Percentiles rank a stretch among this genome's conserved stretches.
These are phyloP conservation scores for Boletellus sp. DNA, from an alignment of 768 basidiomycete genomes.

Conservation along the genomic window DNA sequence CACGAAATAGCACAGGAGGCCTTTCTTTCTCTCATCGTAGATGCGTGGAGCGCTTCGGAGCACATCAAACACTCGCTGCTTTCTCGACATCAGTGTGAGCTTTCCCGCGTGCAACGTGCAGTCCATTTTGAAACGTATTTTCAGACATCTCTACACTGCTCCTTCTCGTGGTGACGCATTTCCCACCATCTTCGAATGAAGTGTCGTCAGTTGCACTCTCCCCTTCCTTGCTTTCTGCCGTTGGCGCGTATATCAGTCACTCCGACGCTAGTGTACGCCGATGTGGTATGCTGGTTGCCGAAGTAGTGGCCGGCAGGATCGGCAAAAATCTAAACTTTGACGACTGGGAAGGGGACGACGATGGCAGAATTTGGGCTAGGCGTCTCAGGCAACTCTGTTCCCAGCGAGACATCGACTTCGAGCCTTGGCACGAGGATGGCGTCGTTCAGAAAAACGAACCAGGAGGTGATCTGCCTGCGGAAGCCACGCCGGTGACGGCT, in stretches of 20 bases:
- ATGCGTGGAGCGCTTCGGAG: slow-evolving; percentile 71
- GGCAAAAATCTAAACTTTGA: slow-evolving; percentile 74
- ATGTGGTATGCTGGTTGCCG: slow-evolving; percentile 91
- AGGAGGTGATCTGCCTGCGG: slow-evolving; percentile 13
- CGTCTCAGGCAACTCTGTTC: slow-evolving; percentile 52
- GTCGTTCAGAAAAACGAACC: neutral
- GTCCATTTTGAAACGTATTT: neutral
- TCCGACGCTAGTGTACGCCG: slow-evolving; percentile 70
- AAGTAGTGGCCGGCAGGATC: slow-evolving; percentile 61
- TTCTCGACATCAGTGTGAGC: slow-evolving; percentile 71
- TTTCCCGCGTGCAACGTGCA: neutral
- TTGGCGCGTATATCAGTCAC: slow-evolving; percentile 77
- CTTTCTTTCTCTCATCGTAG: slow-evolving; percentile 48
- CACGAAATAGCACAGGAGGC: slow-evolving; percentile 37
- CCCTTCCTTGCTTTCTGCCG: slow-evolving; percentile 59
- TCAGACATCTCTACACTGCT: slow-evolving; percentile 74
- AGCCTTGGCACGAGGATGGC: slow-evolving; percentile 22
- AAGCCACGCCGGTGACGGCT: slow-evolving; percentile 1
- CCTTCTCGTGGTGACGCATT: slow-evolving; percentile 58
- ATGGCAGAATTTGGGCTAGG: slow-evolving; percentile 62
- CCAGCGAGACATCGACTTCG: slow-evolving; percentile 50
- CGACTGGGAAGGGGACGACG: slow-evolving; percentile 76
- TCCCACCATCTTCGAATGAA: slow-evolving; percentile 48
- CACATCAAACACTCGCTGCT: slow-evolving; percentile 80
- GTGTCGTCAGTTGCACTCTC: slow-evolving; percentile 49